Conservation (phyloP, 306 rosid species). For the Luffa acutangula region DNA sequence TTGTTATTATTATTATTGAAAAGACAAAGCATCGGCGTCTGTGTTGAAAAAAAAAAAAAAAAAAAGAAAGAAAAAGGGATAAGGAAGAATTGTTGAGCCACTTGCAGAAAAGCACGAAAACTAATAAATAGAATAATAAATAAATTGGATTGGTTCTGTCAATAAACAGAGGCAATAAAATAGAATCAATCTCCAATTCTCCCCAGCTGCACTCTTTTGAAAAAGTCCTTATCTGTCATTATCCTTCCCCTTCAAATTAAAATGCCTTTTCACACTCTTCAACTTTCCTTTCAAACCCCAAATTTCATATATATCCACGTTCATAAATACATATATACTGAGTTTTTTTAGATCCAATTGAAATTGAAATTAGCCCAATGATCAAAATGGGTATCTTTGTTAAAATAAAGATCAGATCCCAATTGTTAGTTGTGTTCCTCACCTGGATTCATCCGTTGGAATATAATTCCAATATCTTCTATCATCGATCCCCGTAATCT, state of each 20-base stretch:
- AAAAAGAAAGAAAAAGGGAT: no score
- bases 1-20: neutral
- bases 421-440: neutral
- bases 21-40: neutral
- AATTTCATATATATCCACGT: neutral
- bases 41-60: neutral
- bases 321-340: no score
- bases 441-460: slow-evolving; percentile 82
- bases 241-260: neutral
- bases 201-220: slow-evolving; percentile 4
- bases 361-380: no score
- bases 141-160: neutral
- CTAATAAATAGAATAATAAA: neutral
- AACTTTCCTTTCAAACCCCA: neutral
- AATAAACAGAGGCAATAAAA: neutral
- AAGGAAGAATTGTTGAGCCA: neutral
- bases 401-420: no score
- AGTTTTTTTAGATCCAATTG: no score
- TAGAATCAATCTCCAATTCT: neutral
- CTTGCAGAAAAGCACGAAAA: neutral
- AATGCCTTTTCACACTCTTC: neutral
- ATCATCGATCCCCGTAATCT: slow-evolving; percentile 80
- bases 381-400: no score
- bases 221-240: slow-evolving; percentile 15
- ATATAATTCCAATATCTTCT: slow-evolving; percentile 81